phyloP scores from a whole-genome alignment of 2,329 filamentous ascomycete genomes.

The Colletotrichum lupini region DNA sequence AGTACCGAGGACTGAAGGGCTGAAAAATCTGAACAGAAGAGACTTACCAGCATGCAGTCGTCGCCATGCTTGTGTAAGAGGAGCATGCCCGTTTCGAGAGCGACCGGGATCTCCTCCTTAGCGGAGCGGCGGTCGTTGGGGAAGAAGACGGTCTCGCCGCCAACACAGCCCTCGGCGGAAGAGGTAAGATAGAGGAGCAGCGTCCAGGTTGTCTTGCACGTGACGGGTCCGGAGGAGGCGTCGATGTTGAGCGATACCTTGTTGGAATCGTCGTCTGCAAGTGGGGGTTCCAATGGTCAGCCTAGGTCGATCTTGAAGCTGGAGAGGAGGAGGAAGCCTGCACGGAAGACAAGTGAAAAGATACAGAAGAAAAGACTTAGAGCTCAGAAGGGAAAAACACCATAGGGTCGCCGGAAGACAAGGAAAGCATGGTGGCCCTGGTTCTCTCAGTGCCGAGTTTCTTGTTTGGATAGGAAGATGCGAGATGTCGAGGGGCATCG shows the following conservation, averaged over 20 bases:
- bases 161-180: slow-evolving; percentile 70
- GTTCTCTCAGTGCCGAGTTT: slow-evolving; percentile 1
- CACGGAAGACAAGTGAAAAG: slow-evolving; percentile 30
- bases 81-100: slow-evolving; percentile 84
- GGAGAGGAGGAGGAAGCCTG: slow-evolving; percentile 21
- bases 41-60: slow-evolving; percentile 80
- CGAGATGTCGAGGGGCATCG: slow-evolving; percentile 18
- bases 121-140: slow-evolving; percentile 70
- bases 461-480: slow-evolving; percentile 1
- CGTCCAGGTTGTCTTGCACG: slow-evolving; percentile 87
- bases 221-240: slow-evolving; percentile 46
- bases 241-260: slow-evolving; percentile 55
- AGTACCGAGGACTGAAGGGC: background rate
- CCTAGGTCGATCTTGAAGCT: slow-evolving; percentile 11
- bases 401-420: background rate
- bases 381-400: slow-evolving; percentile 6
- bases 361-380: slow-evolving; percentile 12
- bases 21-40: background rate
- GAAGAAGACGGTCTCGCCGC: slow-evolving; percentile 94
- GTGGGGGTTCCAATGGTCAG: slow-evolving; percentile 21
- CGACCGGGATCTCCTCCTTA: slow-evolving; percentile 76
- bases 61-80: slow-evolving; percentile 90
- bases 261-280: slow-evolving; percentile 88
- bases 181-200: slow-evolving; percentile 86
- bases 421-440: background rate